Evolutionary conservation across 495 filamentous ascomycete species (phyloP).

Genomic region (Penicillium tannophilum): DNA sequence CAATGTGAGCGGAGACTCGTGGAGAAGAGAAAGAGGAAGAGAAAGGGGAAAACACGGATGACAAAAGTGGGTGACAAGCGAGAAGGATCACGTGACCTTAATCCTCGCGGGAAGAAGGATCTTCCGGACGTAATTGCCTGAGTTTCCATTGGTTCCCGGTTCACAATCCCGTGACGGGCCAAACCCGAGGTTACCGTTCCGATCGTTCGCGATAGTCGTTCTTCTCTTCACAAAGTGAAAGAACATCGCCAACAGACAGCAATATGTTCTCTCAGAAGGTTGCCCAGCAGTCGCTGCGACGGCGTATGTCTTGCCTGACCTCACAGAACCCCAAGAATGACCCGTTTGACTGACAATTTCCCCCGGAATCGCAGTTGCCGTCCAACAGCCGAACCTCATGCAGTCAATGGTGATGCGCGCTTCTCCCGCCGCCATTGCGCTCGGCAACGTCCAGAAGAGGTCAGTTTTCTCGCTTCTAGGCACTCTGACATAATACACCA

Average conservation of each 20-base stretch:
- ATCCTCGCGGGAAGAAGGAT: slow-evolving; percentile 36
- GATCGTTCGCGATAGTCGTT: slow-evolving; percentile 28
- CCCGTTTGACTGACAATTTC: slow-evolving; percentile 21
- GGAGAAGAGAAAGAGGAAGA: slow-evolving; percentile 28
- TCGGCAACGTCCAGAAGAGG: slow-evolving; percentile 59
- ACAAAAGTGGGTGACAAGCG: slow-evolving; percentile 27
- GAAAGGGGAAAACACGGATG: not conserved
- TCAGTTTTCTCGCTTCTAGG: slow-evolving; percentile 29
- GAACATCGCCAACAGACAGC: slow-evolving; percentile 25
- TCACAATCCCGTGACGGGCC: slow-evolving; percentile 35
- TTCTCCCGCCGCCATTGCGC: slow-evolving; percentile 50
- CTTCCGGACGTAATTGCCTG: slow-evolving; percentile 41
- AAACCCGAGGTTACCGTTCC: slow-evolving; percentile 52
- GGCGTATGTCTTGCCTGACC: slow-evolving; percentile 54
- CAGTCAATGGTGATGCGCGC: slow-evolving; percentile 52
- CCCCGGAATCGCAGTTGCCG: slow-evolving; percentile 42
- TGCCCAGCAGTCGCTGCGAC: slow-evolving; percentile 66
- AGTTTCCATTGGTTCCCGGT: slow-evolving; percentile 38
- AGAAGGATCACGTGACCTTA: slow-evolving; percentile 18
- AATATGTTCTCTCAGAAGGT: slow-evolving; percentile 69
- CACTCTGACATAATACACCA: not conserved
- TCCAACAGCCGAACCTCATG: slow-evolving; percentile 52
- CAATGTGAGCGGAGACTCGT: slow-evolving; percentile 52
- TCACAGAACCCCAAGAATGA: not conserved
- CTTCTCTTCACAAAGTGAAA: slow-evolving; percentile 14